These are phyloP conservation scores for Penicillium malachiteum DNA, from an alignment of 495 filamentous ascomycete species.

Conservation along the genomic window DNA sequence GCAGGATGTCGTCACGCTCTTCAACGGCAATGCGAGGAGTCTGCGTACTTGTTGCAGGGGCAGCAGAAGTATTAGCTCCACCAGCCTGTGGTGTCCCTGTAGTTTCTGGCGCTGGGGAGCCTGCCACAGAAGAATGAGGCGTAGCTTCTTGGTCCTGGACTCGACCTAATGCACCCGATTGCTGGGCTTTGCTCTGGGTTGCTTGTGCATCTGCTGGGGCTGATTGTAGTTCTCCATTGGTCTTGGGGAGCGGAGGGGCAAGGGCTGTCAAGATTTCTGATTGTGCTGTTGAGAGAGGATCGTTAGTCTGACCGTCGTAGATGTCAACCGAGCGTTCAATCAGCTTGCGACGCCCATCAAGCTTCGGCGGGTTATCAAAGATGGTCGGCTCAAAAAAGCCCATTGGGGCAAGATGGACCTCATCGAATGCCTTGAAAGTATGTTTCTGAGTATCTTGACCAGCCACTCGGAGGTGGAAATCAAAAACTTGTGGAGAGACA, in stretches of 20 bases:
- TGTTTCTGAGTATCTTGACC: conserved; percentile 89
- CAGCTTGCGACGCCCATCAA: conserved; percentile 71
- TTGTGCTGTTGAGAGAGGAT: conserved; percentile 85
- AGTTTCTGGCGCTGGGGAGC: conserved; percentile 79
- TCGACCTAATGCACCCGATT: conserved; percentile 43
- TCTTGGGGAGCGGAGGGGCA: conserved; percentile 54
- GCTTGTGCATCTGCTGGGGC: conserved; percentile 34
- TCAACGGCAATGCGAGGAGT: conserved; percentile 47
- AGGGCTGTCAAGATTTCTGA: conserved; percentile 68
- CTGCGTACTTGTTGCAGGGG: conserved; percentile 24
- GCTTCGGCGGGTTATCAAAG: conserved; percentile 77
- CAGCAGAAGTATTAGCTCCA: conserved; percentile 35
- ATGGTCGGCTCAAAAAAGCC: conserved; percentile 84
- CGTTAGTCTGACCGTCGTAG: conserved; percentile 87
- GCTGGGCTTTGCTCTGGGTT: conserved; percentile 41
- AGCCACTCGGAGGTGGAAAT: conserved; percentile 86
- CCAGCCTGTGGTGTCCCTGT: conserved; percentile 64
- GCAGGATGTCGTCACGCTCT: conserved; percentile 79
- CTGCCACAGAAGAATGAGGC: conserved; percentile 79
- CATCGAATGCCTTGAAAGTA: conserved; percentile 91
- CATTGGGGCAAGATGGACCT: conserved; percentile 86
- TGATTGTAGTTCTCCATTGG: conserved; percentile 32
- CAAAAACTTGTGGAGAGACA: conserved; percentile 73
- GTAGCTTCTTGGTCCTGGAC: conserved; percentile 62
- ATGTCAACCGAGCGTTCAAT: conserved; percentile 85